These are phyloP conservation scores for Musa beccarii DNA, from an alignment of 176 grass and related monocot species.

Conservation along the genomic window DNA sequence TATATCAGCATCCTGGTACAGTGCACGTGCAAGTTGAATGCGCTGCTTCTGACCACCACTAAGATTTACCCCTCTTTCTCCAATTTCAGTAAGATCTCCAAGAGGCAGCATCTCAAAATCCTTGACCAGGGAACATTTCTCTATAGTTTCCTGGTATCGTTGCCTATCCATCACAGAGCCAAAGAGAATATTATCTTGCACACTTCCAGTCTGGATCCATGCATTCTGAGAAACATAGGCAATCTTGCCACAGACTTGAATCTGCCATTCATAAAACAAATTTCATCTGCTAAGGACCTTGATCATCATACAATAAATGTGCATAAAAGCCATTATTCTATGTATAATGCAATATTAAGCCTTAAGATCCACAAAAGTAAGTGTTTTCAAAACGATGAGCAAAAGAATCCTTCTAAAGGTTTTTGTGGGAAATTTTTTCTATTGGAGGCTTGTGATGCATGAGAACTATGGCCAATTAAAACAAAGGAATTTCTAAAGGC, in stretches of 20 bases:
- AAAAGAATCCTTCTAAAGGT: no score
- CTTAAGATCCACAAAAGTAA: no score
- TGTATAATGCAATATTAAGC: no score
- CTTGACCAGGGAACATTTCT: slow-evolving; percentile 60
- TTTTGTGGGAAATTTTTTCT: no score
- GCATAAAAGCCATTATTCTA: no score
- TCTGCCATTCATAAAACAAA: slow-evolving; percentile 23
- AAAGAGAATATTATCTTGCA: slow-evolving; percentile 90
- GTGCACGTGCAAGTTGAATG: slow-evolving; percentile 78
- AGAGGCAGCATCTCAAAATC: slow-evolving; percentile 71
- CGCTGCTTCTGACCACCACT: slow-evolving; percentile 96
- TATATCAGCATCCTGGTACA: slow-evolving; percentile 78
- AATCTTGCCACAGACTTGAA: slow-evolving; percentile 65
- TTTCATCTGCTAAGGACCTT: no score
- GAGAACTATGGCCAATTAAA: no score
- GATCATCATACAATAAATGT: no score
- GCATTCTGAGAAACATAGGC: slow-evolving; percentile 91
- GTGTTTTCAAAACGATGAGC: no score
- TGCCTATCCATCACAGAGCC: slow-evolving; percentile 57
- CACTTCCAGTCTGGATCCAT: slow-evolving; percentile 84
- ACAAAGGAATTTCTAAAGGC: no score
- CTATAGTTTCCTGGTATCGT: slow-evolving; percentile 69
- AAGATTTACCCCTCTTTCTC: slow-evolving; percentile 89
- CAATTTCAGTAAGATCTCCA: slow-evolving; percentile 73
- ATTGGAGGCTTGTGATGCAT: no score